A percentile compares a stretch with the other conserved stretches of the same genome.
phyloP scores from a whole-genome alignment of 2,329 filamentous ascomycete species.

The Aulographum hederae region DNA sequence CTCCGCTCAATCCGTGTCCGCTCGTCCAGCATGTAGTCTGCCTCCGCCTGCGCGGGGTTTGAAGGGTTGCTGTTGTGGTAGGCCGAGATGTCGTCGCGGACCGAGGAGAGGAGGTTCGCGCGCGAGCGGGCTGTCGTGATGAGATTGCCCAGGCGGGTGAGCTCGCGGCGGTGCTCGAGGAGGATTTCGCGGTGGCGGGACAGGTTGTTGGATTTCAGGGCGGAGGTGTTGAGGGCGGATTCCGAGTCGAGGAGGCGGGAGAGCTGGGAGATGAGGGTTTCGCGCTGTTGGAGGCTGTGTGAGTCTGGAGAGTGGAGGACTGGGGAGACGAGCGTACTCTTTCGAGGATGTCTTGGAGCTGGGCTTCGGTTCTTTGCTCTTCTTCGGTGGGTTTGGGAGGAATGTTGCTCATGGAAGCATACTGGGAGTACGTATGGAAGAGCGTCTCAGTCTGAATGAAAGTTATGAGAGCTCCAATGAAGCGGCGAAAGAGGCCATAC shows the following conservation, averaged over 20 bases:
- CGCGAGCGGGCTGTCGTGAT: slow-evolving; percentile 68
- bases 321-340: slow-evolving; percentile 36
- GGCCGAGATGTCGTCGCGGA: slow-evolving; percentile 79
- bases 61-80: slow-evolving; percentile 61
- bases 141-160: slow-evolving; percentile 52
- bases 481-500: slow-evolving; percentile 28
- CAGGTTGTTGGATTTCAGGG: slow-evolving; percentile 94
- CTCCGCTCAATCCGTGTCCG: slow-evolving; percentile 71
- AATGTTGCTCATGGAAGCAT: slow-evolving; percentile 61
- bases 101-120: slow-evolving; percentile 76
- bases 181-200: slow-evolving; percentile 82
- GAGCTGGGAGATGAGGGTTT: slow-evolving; percentile 64
- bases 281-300: slow-evolving; percentile 41
- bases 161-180: slow-evolving; percentile 67
- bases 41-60: slow-evolving; percentile 68
- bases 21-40: slow-evolving; percentile 95
- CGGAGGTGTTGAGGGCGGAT: slow-evolving; percentile 67
- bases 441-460: slow-evolving; percentile 56
- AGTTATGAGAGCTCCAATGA: slow-evolving; percentile 7
- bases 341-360: slow-evolving; percentile 69
- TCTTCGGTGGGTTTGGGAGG: slow-evolving; percentile 72
- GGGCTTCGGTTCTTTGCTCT: slow-evolving; percentile 59
- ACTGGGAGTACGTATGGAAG: slow-evolving; percentile 80
- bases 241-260: slow-evolving; percentile 84
- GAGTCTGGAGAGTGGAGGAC: neutral